These are phyloP conservation scores for Lenzites betulinus DNA, from an alignment of 768 basidiomycete species.

Conservation along the genomic window DNA sequence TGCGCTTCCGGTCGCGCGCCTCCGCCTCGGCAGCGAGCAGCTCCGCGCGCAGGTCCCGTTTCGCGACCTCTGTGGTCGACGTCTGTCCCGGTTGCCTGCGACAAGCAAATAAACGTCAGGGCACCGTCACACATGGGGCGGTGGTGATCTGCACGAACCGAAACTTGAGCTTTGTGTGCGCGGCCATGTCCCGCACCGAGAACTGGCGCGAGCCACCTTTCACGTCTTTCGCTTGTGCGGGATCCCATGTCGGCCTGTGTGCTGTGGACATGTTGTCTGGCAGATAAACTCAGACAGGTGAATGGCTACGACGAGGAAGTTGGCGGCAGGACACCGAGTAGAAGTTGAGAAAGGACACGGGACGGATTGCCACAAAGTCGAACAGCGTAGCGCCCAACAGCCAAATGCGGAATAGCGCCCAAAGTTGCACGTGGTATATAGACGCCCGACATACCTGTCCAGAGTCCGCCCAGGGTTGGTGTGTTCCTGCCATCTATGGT, in stretches of 20 bases:
- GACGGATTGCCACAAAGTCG: slow-evolving; percentile 10
- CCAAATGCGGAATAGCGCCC: not conserved
- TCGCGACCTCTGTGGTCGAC: slow-evolving; percentile 71
- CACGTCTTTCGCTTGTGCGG: slow-evolving; percentile 90
- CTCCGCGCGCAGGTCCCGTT: slow-evolving; percentile 81
- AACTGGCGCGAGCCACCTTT: slow-evolving; percentile 91
- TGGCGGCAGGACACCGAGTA: not conserved
- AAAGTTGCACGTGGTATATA: no score
- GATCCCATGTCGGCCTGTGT: slow-evolving; percentile 96
- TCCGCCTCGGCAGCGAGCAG: slow-evolving; percentile 85
- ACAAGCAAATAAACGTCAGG: not conserved
- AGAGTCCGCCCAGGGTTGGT: no score
- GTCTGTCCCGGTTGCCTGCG: slow-evolving; percentile 88
- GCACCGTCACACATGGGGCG: not conserved
- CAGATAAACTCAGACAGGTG: not conserved
- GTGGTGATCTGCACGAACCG: slow-evolving; percentile 51
- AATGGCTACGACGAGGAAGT: not conserved
- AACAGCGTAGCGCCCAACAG: not conserved
- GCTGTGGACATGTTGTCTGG: slow-evolving; percentile 73
- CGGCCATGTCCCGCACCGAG: slow-evolving; percentile 91
- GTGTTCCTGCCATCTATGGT: no score
- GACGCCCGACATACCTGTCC: no score
- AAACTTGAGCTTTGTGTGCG: slow-evolving; percentile 98
- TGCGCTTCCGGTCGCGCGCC: slow-evolving; percentile 87
- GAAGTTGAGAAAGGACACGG: not conserved